Conservation (phyloP, 805 yeast genomes). For the Maudiozyma serrabonitensis region DNA sequence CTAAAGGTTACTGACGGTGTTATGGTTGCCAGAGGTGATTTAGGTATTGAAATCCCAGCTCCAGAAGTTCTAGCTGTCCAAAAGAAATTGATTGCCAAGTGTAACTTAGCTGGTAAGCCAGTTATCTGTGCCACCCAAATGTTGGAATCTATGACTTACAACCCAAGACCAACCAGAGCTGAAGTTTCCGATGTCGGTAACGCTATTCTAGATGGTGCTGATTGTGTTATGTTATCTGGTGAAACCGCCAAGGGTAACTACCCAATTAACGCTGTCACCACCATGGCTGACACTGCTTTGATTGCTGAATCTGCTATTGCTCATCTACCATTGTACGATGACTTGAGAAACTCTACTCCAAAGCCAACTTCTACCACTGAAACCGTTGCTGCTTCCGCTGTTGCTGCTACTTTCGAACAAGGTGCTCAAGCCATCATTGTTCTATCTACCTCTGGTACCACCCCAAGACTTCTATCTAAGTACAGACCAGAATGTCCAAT, state of each 20-base stretch:
- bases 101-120: slow-evolving; percentile 99
- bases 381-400: slow-evolving; percentile 96
- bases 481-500: slow-evolving; percentile 97
- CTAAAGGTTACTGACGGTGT: slow-evolving; percentile 95
- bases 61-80: slow-evolving; percentile 97
- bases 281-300: slow-evolving; percentile 97
- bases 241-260: slow-evolving; percentile 99
- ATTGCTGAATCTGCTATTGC: slow-evolving; percentile 96
- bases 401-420: slow-evolving; percentile 92
- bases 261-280: slow-evolving; percentile 93
- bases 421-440: slow-evolving; percentile 94
- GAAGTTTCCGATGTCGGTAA: slow-evolving; percentile 99
- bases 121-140: slow-evolving; percentile 99
- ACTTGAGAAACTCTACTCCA: slow-evolving; percentile 73
- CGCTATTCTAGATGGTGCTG: slow-evolving; percentile 98
- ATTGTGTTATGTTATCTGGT: slow-evolving; percentile 99
- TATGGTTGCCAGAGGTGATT: slow-evolving; percentile 99
- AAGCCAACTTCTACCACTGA: slow-evolving; percentile 90
- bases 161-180: slow-evolving; percentile 99
- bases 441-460: slow-evolving; percentile 87
- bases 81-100: slow-evolving; percentile 97
- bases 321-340: slow-evolving; percentile 74
- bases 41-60: slow-evolving; percentile 99
- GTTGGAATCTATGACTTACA: slow-evolving; percentile 98
- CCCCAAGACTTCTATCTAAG: slow-evolving; percentile 94